These are phyloP conservation scores for Trametes cinnabarina DNA, from an alignment of 768 basidiomycete species.

Conservation along the genomic window DNA sequence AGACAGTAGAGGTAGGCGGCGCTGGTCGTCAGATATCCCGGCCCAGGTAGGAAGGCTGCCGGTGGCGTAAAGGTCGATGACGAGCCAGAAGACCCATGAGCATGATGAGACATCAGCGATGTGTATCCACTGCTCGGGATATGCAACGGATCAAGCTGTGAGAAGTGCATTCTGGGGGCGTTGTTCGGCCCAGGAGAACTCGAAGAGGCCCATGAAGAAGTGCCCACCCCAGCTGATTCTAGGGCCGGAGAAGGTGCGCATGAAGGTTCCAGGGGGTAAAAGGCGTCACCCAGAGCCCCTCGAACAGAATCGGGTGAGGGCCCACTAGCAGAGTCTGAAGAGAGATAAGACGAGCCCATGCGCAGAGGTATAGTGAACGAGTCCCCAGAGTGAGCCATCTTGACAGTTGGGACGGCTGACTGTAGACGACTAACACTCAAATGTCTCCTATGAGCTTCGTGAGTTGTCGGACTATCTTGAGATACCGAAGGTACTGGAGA, in stretches of 20 bases:
- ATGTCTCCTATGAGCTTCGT: not conserved
- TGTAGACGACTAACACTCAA: not conserved
- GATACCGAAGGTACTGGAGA: not conserved
- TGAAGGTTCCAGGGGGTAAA: not conserved
- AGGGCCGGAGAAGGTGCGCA: not conserved
- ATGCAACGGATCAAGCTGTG: not conserved
- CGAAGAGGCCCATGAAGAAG: not conserved
- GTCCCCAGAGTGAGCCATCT: constrained; percentile 5
- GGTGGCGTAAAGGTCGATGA: not conserved
- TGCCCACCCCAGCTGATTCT: not conserved
- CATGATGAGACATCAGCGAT: not conserved
- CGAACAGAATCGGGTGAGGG: not conserved
- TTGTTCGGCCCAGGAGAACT: not conserved
- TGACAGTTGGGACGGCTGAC: not conserved
- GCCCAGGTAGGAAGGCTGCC: not conserved
- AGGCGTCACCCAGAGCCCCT: not conserved
- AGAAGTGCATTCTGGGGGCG: not conserved
- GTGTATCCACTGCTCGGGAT: not conserved
- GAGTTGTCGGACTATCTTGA: not conserved
- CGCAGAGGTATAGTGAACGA: constrained; percentile 17
- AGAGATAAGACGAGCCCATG: not conserved
- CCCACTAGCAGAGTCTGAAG: not conserved
- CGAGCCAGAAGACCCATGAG: not conserved
- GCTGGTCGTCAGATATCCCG: not conserved
- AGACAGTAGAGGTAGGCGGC: constrained; percentile 1